Base-by-base conservation (phyloP, 2,329 filamentous ascomycete species). In the Waltergamsia citrina region DNA sequence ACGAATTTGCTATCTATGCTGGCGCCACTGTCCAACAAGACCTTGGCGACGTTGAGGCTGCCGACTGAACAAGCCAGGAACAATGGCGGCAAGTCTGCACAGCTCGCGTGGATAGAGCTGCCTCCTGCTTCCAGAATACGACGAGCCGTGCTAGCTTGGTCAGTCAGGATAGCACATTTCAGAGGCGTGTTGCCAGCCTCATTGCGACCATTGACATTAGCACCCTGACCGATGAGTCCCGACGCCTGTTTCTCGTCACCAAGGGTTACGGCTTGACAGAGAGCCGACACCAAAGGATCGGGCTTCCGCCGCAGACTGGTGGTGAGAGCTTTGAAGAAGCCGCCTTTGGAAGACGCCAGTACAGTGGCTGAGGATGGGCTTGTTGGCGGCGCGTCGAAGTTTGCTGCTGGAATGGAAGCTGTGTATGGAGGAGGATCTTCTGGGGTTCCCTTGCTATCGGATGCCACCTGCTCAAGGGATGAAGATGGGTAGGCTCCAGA, bases 281-380 rank as follows among this genome's bases (percentile, higher is more conserved):
- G 49, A 2, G 57, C 54, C 1, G 53, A 51, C 1, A 56, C 57
- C 4, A 61, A 38, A 2, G 57, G 57, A 11, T 59, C 57, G 0
- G 57, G 55, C n/a, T 56, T 57, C 0, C 54, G 22, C 17, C 46
- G 43, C 5, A 61, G 39, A 7, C 41, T 41, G 6, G 51, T 40
- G 1, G 56, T 55, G 37, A 59, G 47, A 9, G 55, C 57, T 15
- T 54, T 58, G 43, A 59, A 54, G 0, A n/a, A n/a, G n/a, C n/a
- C n/a, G n/a, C n/a, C n/a, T n/a, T n/a, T n/a, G n/a, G n/a, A n/a
- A n/a, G n/a, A n/a, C n/a, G n/a, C n/a, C n/a, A n/a, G n/a, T n/a
- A n/a, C n/a, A n/a, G n/a, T n/a, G n/a, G n/a, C n/a, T n/a, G n/a
- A n/a, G n/a, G n/a, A n/a, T n/a, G n/a, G n/a, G n/a, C n/a, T n/a